phyloP scores from a whole-genome alignment of 2,329 filamentous ascomycete genomes.

The Fusarium annulatum region DNA sequence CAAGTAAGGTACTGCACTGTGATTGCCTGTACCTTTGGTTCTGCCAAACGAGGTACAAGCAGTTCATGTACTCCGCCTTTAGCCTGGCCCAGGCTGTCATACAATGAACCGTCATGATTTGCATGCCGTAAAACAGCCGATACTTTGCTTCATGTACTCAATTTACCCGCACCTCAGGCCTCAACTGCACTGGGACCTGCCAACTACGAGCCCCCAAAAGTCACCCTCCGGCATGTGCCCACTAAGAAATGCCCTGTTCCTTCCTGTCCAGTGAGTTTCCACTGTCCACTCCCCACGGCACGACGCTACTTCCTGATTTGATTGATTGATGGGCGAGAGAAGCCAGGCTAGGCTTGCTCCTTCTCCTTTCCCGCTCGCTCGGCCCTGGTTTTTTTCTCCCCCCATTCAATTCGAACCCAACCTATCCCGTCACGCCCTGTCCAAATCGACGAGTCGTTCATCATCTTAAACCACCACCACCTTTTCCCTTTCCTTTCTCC shows the following conservation, averaged over 20 bases:
- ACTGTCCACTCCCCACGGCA: slow-evolving; percentile 31
- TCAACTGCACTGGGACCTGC: slow-evolving; percentile 38
- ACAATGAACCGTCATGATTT: neutral
- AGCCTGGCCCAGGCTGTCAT: slow-evolving; percentile 25
- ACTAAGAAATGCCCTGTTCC: slow-evolving; percentile 2
- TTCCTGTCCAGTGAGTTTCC: neutral
- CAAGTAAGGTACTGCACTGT: slow-evolving; percentile 19
- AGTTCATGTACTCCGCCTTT: slow-evolving; percentile 27
- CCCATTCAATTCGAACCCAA: slow-evolving; percentile 34
- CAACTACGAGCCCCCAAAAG: slow-evolving; percentile 35
- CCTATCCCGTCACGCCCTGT: slow-evolving; percentile 38
- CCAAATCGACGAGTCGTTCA: slow-evolving; percentile 41
- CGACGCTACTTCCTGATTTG: slow-evolving; percentile 46
- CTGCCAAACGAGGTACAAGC: slow-evolving; percentile 19
- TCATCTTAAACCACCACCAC: slow-evolving; percentile 39
- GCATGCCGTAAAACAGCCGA: neutral
- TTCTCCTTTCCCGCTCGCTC: slow-evolving; percentile 45
- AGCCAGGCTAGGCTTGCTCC: slow-evolving; percentile 34
- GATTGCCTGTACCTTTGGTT: neutral
- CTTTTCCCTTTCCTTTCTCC: slow-evolving; percentile 21
- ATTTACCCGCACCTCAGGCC: slow-evolving; percentile 26
- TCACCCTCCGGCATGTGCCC: slow-evolving; percentile 39
- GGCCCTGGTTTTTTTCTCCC: slow-evolving; percentile 43
- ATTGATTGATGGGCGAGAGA: slow-evolving; percentile 17
- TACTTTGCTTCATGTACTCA: slow-evolving; percentile 7